Evolutionary conservation across 441 rosid species (phyloP).

Genomic region (Omphalea diandra): DNA sequence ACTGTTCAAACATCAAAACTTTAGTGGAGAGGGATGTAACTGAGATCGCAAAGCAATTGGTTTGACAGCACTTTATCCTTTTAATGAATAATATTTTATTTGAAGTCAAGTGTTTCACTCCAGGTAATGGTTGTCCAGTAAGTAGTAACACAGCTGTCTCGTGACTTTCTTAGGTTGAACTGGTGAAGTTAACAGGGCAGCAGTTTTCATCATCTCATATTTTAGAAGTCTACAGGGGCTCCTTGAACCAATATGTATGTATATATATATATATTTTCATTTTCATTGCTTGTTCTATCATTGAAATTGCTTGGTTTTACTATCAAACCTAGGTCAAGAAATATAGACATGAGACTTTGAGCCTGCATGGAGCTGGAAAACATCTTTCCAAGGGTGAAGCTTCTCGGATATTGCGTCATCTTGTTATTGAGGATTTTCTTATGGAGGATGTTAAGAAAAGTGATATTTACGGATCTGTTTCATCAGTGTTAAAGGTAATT

Average conservation of each 20-base stretch:
- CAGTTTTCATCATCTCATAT: slow-evolving; percentile 76
- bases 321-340: slow-evolving; percentile 64
- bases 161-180: slow-evolving; percentile 60
- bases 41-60: slow-evolving; percentile 81
- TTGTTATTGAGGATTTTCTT: slow-evolving; percentile 78
- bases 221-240: slow-evolving; percentile 92
- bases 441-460: slow-evolving; percentile 91
- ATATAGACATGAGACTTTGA: slow-evolving; percentile 73
- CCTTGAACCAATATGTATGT: slow-evolving; percentile 77
- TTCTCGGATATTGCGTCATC: slow-evolving; percentile 75
- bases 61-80: slow-evolving; percentile 32
- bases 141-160: background rate
- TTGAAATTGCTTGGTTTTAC: slow-evolving; percentile 21
- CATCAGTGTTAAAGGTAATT: slow-evolving; percentile 80
- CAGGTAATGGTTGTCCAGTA: slow-evolving; percentile 7
- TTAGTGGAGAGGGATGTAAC: slow-evolving; percentile 88
- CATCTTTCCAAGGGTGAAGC: slow-evolving; percentile 77
- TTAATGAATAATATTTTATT: slow-evolving; percentile 15
- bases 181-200: slow-evolving; percentile 74
- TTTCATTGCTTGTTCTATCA: slow-evolving; percentile 19
- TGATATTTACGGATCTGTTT: slow-evolving; percentile 85
- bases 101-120: background rate
- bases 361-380: slow-evolving; percentile 91
- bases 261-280: background rate
- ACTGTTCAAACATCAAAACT: slow-evolving; percentile 63